A percentile compares a stretch with the other conserved stretches of the same genome.
Evolutionary conservation across 129 eudicot genomes (phyloP).

Genomic region (Calendula officinalis): DNA sequence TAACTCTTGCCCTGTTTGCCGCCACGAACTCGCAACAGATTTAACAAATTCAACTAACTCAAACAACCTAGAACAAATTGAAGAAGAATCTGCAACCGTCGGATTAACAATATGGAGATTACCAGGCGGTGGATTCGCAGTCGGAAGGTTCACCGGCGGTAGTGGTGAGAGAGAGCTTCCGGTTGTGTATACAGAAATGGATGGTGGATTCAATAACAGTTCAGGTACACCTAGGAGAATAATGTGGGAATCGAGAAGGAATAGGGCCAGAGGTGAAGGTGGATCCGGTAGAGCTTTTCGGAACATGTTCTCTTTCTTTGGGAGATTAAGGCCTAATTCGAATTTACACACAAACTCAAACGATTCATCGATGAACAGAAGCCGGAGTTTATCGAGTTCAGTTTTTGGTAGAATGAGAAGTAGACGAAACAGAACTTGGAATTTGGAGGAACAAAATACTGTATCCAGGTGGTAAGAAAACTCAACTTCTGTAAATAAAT

Average conservation of each 20-base stretch:
- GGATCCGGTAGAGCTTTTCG: slow-evolving; percentile 44
- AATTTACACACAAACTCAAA: too few species aligned
- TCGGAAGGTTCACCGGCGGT: slow-evolving; percentile 52
- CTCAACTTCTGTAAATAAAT: slow-evolving; percentile 23
- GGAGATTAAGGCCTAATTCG: slow-evolving; percentile 42
- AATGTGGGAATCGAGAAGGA: slow-evolving; percentile 36
- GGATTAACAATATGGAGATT: too few species aligned
- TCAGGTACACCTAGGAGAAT: slow-evolving; percentile 36
- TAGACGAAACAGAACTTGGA: slow-evolving; percentile 43
- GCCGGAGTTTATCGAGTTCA: slow-evolving; percentile 36
- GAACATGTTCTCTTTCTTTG: slow-evolving; percentile 38
- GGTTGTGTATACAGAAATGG: too few species aligned
- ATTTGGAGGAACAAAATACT: slow-evolving; percentile 30
- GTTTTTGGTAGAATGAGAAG: slow-evolving; percentile 43
- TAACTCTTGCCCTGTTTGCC: slow-evolving; percentile 6
- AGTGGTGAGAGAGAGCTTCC: slow-evolving; percentile 50
- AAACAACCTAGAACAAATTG: not conserved
- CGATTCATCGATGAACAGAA: too few species aligned
- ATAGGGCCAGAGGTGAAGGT: slow-evolving; percentile 32
- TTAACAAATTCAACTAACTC: not conserved
- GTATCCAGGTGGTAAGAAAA: slow-evolving; percentile 41
- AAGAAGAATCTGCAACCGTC: slow-evolving; percentile 29
- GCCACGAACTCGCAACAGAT: not conserved
- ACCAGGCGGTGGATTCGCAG: too few species aligned
- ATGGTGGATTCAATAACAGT: too few species aligned